Base-by-base conservation (phyloP, 129 eudicot species). In the Flaveria bidentis region DNA sequence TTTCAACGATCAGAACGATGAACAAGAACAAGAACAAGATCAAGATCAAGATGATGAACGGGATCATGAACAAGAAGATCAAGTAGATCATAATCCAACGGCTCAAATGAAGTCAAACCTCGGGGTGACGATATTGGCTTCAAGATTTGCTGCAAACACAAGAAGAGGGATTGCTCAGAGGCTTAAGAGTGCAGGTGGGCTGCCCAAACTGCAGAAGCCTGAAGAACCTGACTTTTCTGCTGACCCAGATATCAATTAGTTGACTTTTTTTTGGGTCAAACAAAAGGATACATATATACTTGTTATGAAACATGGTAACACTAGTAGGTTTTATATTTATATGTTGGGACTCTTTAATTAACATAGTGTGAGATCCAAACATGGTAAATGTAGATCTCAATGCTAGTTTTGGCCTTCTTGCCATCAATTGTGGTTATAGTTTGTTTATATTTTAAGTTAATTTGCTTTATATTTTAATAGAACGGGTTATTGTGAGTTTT, bases 181-280 rank as follows among this genome's bases (percentile, higher is more conserved):
- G 88, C 79, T 85, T 33, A 91, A 85, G 78, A 82, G 73, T 26
- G 87, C 56, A 3, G 71, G 76, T 60, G 87, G 81, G 52, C 58
- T 87, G 82, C 86, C 89, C 3, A 93, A 91, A 44, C 69, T 91
- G 57, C 93, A 86, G 79, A 95, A 95, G 75, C 99, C 99, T 15
- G 99, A 95, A 71, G 99, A 95, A 82, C 99, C 99, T 16, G 99
- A 95, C 73, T 95, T 95, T 52, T 89, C 97, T 41, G 92, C 81
- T 36, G 93, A 87, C 53, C 84, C 88, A 0, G 92, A 86, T 73
- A 85, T 80, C 83, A 88, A 84, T 66, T 86, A 67, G 78, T 69
- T 52, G 71, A 66, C 66, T 66, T 76, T 47, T 76, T 23, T 25
- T 20, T 0, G 1, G 80, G 68, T 74, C 68, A 72, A 73, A 39